Evolutionary conservation across 805 yeast genomes (phyloP).

Genomic region (Barnettozyma botsteinii): DNA sequence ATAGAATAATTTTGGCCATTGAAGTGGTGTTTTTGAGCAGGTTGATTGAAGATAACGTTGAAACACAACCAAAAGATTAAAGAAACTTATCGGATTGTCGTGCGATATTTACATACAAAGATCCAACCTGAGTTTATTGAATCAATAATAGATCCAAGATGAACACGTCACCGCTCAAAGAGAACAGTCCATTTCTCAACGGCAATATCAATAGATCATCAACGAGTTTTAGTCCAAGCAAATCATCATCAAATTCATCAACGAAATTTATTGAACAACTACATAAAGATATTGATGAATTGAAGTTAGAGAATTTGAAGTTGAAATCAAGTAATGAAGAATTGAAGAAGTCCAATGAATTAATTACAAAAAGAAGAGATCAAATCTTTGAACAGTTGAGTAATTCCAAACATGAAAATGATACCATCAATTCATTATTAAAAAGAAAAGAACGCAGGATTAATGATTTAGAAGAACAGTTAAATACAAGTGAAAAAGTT

Average conservation of each 20-base stretch:
- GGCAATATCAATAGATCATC: neutral
- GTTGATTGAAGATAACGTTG: no score
- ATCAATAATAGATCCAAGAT: neutral
- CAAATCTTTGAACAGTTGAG: conserved; percentile 58
- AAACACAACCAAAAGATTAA: no score
- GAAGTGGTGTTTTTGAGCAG: no score
- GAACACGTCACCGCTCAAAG: neutral
- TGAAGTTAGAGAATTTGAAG: conserved; percentile 35
- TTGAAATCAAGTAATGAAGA: conserved; percentile 43
- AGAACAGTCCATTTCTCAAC: neutral
- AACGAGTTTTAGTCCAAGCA: conserved; percentile 3
- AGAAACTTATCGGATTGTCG: no score
- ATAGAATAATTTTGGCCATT: no score
- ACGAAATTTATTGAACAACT: conserved; percentile 37
- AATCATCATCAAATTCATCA: conserved; percentile 9
- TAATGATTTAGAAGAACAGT: conserved; percentile 55
- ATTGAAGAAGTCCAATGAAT: conserved; percentile 47
- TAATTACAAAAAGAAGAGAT: conserved; percentile 43
- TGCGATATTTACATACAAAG: no score
- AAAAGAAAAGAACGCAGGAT: conserved; percentile 67
- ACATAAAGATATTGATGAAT: conserved; percentile 45
- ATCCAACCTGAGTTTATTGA: no score
- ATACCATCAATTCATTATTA: conserved; percentile 61
- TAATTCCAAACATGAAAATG: conserved; percentile 71
- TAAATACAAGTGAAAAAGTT: conserved; percentile 40